Evolutionary conservation across 768 basidiomycete genomes (phyloP), one percentile per base, ranked within the genome.

Genomic region (Calocybe indica): DNA sequence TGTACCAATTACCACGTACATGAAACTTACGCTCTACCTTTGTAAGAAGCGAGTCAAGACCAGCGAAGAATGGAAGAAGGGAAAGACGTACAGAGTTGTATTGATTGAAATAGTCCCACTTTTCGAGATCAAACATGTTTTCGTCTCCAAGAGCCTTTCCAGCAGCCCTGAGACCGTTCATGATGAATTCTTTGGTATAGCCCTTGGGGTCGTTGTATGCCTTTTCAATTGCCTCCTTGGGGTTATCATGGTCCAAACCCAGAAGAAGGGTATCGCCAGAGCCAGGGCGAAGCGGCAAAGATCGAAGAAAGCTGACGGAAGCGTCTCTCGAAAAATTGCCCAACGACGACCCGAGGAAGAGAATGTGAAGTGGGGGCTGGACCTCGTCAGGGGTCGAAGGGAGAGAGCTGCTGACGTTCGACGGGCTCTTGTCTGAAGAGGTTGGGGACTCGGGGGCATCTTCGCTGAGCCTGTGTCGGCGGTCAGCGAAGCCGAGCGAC

Each of bases 291-390:
- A 97, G 71, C 4, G 93, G 93, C 29, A 97, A 68, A 2, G 81
- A 80, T 6, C 73, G 73, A 43, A 99, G 76, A 66, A 99, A 97
- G 0, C 73, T 65, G 0, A 74, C 76, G 7, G 85, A 88, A 15
- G 77, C 85, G 5, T 71, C 69, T 9, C 92, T 78, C 5, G 72
- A 57, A 63, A 98, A 97, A 70, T 97, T 98, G 6, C 94, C 96
- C 6, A 98, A 62, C 0, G 91, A 90, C 0, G 89, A 93, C 0
- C 95, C 96, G 12, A 98, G 71, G 71, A 96, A 97, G 51, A 98
- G 70, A 45, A 97, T 70, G 58, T 96, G 93, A 31, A 92, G 63
- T 10, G 88, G 83, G 2, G 68, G 63, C 39, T 69, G 62, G 14
- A 58, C 55, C 22, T 64, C 64, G 14, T 73, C 78, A 37, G 75